A percentile compares a stretch with the other conserved stretches of the same genome.
These are phyloP conservation scores for Lavandula angustifolia DNA, from an alignment of 257 asterid species.

Conservation along the genomic window DNA sequence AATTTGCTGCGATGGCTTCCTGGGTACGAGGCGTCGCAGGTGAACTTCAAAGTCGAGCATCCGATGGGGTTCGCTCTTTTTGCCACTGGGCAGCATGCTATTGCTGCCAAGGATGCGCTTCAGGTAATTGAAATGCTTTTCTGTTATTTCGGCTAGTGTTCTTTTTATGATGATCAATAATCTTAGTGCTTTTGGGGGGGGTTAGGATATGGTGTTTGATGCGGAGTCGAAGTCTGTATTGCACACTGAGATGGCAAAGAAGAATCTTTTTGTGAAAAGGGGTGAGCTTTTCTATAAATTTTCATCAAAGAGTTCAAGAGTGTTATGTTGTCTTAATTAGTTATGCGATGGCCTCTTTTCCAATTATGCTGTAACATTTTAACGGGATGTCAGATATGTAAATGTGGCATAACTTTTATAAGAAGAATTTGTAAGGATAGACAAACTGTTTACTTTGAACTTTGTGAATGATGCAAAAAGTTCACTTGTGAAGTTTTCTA, in stretches of 20 bases:
- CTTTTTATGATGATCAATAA: neutral
- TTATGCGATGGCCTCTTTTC: neutral
- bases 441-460: neutral
- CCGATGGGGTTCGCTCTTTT: slow-evolving; percentile 98
- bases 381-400: neutral
- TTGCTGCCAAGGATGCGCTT: slow-evolving; percentile 93
- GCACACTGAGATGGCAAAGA: slow-evolving; percentile 99
- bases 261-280: slow-evolving; percentile 95
- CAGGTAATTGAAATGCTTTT: slow-evolving; percentile 40
- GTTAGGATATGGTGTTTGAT: slow-evolving; percentile 89
- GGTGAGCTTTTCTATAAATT: slow-evolving; percentile 48
- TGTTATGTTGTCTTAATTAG: neutral
- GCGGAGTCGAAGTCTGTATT: slow-evolving; percentile 75
- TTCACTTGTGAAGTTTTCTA: neutral
- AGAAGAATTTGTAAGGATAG: neutral
- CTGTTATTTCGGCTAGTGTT: neutral
- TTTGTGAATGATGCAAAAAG: neutral
- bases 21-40: slow-evolving; percentile 98
- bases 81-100: slow-evolving; percentile 72
- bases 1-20: slow-evolving; percentile 94
- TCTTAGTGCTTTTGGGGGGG: slow-evolving; percentile 13
- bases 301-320: too few relatives aligned
- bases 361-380: neutral
- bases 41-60: slow-evolving; percentile 91
- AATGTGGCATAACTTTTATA: neutral